Evolutionary conservation across 305 asterid genomes (phyloP), one percentile per base, ranked within the genome.

Genomic region (Solanum aculeatissimum): DNA sequence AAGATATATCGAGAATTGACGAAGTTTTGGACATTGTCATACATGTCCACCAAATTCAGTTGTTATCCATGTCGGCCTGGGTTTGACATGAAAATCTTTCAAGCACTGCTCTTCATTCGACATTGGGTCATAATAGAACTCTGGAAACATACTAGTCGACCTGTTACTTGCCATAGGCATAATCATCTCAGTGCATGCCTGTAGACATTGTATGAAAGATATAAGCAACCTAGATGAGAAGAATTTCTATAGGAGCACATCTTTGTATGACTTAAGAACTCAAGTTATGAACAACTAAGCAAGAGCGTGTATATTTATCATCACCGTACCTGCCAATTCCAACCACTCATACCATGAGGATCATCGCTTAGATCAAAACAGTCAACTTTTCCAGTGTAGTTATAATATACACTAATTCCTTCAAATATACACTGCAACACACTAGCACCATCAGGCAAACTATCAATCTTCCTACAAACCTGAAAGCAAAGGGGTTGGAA

Each of bases 131-230:
- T 89, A 93, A 27, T 85, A 87, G 47, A 72, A 93, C 14, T 92
- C 90, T 45, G 95, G 97, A 88, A 95, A 96, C 99, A 96, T 94
- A 92, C 97, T 94, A 81, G 78, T 81, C 10, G 84, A 81, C 85
- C 60, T 91, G 91, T 93, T 92, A 85, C 89, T 93, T 27, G 97
- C 86, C 40, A 85, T 32, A 65, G 99, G 99, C 99, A 96, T 96
- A 74, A 93, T 90, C 99, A 96, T 96, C 90, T 95, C 99, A 55
- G 98, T 93, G 90, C 98, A 96, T 45, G 99, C 98, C 98, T 96
- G 91, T 69, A 79, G 86, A 78, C 19, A 77, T 14, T 57, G 80
- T 85, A 42, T 9, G 47, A 83, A 58, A 4, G 7, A 69, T 19
- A 51, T 51, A 29, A 55, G 40, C 32, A 57, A 27, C 13, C 65